Percentiles rank a stretch among this genome's conserved stretches.
Evolutionary conservation across 305 asterid genomes (phyloP).

Genomic region (Monarda citriodora): DNA sequence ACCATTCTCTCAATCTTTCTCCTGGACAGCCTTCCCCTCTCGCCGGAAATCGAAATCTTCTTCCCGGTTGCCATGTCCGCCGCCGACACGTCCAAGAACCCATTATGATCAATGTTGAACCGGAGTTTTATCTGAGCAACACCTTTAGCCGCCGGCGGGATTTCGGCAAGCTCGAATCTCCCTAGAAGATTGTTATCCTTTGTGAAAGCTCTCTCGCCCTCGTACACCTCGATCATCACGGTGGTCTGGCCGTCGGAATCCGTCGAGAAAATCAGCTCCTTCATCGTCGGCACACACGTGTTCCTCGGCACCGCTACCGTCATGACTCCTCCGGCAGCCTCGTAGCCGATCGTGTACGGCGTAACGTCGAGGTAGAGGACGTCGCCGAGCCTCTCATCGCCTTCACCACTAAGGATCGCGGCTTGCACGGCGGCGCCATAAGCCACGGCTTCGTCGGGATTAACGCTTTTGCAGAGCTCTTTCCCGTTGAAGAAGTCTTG

Average conservation of each 20-base stretch:
- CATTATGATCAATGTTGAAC: conserved; percentile 21
- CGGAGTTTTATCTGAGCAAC: conserved; percentile 41
- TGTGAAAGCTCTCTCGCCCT: conserved; percentile 60
- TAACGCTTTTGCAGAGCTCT: conserved; percentile 60
- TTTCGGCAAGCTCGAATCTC: conserved; percentile 53
- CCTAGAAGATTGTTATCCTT: conserved; percentile 53
- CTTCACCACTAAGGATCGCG: conserved; percentile 5
- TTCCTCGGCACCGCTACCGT: conserved; percentile 49
- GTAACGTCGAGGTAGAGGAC: conserved; percentile 13
- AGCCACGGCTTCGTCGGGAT: conserved; percentile 66
- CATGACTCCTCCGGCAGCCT: conserved; percentile 59
- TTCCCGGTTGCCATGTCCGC: conserved; percentile 58
- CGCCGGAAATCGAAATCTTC: conserved; percentile 58
- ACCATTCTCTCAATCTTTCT: conserved; percentile 63
- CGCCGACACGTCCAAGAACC: conserved; percentile 44
- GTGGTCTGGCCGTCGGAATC: conserved; percentile 49
- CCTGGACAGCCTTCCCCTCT: conserved; percentile 53
- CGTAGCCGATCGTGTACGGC: conserved; percentile 50
- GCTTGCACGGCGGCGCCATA: conserved; percentile 48
- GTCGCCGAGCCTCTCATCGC: background rate
- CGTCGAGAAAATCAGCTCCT: conserved; percentile 52
- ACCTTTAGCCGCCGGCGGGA: conserved; percentile 47
- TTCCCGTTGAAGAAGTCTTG: conserved; percentile 63
- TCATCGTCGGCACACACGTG: conserved; percentile 53
- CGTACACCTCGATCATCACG: conserved; percentile 51